Conservation (phyloP, 139 green algal species). For the Desmodesmus armatus region DNA sequence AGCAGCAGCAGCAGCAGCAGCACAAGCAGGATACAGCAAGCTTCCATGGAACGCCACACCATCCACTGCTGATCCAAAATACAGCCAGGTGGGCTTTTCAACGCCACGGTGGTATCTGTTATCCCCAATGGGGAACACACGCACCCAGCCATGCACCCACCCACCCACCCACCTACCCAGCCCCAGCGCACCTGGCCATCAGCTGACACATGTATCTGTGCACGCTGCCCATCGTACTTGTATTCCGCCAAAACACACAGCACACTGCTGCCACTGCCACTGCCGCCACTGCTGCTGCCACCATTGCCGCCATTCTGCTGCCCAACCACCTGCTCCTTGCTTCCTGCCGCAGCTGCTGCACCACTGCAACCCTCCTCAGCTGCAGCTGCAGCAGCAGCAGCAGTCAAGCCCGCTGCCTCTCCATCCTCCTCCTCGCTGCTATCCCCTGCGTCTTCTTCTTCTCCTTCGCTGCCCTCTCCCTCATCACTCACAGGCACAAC, state of each 20-base stretch:
- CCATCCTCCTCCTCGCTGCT: no score
- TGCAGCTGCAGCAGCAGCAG: background rate
- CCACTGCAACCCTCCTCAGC: background rate
- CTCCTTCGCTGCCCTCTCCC: slow-evolving; percentile 11
- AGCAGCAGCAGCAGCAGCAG: background rate
- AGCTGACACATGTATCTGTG: slow-evolving; percentile 88
- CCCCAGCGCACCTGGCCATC: slow-evolving; percentile 51
- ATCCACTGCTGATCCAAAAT: no score
- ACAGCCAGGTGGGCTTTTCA: no score
- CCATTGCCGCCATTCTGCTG: background rate
- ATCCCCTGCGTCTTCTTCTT: no score
- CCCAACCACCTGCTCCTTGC: background rate
- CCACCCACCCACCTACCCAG: no score
- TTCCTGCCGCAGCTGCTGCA: background rate
- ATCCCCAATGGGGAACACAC: no score
- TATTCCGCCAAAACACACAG: slow-evolving; percentile 69
- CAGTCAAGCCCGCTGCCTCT: background rate
- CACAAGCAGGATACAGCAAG: background rate
- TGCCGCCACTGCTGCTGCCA: background rate
- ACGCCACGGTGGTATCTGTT: no score
- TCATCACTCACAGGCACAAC: background rate
- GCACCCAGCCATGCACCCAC: no score
- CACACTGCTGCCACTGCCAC: background rate
- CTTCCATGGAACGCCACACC: no score
- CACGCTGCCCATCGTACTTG: slow-evolving; percentile 93